Percentiles rank a stretch among this genome's conserved stretches.
Evolutionary conservation across 1,284 basidiomycete species (phyloP).

Genomic region (Cutaneotrichosporon sp.): DNA sequence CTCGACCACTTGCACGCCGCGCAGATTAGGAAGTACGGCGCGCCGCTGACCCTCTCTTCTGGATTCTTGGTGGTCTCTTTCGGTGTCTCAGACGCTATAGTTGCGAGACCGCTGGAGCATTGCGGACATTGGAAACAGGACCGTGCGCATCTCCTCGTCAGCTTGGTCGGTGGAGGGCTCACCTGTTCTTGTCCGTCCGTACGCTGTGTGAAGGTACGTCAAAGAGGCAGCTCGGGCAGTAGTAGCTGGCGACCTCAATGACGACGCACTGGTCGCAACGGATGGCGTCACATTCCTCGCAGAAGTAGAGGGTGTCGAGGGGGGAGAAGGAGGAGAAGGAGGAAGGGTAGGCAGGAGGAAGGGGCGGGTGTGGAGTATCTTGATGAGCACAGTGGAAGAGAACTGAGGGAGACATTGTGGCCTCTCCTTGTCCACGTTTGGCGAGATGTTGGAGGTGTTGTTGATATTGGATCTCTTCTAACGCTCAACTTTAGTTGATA

Average conservation of each 20-base stretch:
- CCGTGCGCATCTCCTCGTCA: conserved; percentile 74
- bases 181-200: conserved; percentile 92
- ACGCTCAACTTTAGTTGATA: neutral
- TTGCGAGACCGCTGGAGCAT: conserved; percentile 81
- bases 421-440: neutral
- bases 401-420: conserved; percentile 1
- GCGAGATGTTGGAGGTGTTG: neutral
- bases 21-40: conserved; percentile 88
- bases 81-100: conserved; percentile 70
- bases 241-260: conserved; percentile 92
- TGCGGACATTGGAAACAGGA: conserved; percentile 96
- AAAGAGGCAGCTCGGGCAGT: conserved; percentile 98
- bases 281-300: conserved; percentile 95
- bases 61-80: neutral
- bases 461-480: neutral
- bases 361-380: conserved; percentile 52
- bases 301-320: conserved; percentile 86
- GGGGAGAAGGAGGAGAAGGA: conserved; percentile 75
- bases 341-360: conserved; percentile 68
- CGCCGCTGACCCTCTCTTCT: conserved; percentile 57
- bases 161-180: conserved; percentile 16
- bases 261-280: conserved; percentile 88
- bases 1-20: conserved; percentile 94
- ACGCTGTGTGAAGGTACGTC: conserved; percentile 97
- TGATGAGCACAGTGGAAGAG: conserved; percentile 53